Base-by-base conservation (phyloP, 225 moss, liverwort and hornwort genomes). In the Takakia lepidozioides region DNA sequence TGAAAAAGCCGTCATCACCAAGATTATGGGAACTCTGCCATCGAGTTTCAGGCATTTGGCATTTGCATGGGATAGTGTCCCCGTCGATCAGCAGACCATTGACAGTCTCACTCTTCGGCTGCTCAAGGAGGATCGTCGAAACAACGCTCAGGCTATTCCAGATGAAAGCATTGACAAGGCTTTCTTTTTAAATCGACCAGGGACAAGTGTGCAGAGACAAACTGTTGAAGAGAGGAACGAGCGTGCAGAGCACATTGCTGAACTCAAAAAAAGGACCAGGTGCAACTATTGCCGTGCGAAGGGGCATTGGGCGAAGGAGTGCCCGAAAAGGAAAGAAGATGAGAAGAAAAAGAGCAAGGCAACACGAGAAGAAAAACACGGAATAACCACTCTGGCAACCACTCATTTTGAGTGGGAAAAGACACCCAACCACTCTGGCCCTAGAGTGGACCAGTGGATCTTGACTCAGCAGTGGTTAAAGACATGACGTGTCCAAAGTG, bases 281-380 rank as follows among this genome's bases (percentile, higher is more conserved):
- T 43, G 42, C 4, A 43, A 43, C n/a, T 6, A 7, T 5, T 43
- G n/a, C 42, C n/a, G n/a, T n/a, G n/a, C n/a, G 42, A 43, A 43
- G n/a, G 42, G 42, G 7, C 42, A 43, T 43, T 43, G 42, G 42
- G n/a, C 6, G n/a, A 8, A 43, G 5, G 42, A 43, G 8, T 6
- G 42, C 5, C 8, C n/a, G 42, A 43, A 6, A 43, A 19, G 42
- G n/a, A 16, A 43, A n/a, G 20, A 8, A 16, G 20, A 43, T 43
- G 20, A 6, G n/a, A 16, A 43, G 8, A 43, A 7, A 19, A 15
- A 7, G 20, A 43, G 42, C 20, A 19, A 43, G n/a, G 42, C 42
- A 43, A 43, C n/a, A n/a, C n/a, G n/a, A n/a, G n/a, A n/a, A n/a
- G n/a, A n/a, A n/a, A n/a, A n/a, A n/a, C n/a, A n/a, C n/a, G n/a